phyloP scores from a whole-genome alignment of 1,284 basidiomycete species.

The Bondarzewia mesenterica region DNA sequence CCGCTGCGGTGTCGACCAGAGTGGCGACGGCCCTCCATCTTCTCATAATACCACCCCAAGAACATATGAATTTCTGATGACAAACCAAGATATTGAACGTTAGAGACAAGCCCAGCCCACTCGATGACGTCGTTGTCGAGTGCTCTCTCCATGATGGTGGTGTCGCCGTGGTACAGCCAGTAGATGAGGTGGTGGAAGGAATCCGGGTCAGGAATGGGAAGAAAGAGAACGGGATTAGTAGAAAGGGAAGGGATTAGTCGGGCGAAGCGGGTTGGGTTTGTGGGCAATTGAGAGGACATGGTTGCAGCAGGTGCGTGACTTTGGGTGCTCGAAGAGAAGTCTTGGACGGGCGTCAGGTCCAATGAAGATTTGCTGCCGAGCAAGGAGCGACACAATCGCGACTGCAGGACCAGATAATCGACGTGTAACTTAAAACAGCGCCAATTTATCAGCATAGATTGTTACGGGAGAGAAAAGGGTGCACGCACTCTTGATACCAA shows the following conservation, averaged over 20 bases:
- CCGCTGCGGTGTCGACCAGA: too few relatives aligned
- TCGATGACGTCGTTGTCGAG: conserved; percentile 51
- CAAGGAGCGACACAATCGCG: conserved; percentile 55
- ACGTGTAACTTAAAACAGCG: conserved; percentile 50
- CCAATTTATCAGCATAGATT: conserved; percentile 8
- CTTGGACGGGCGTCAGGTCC: conserved; percentile 38
- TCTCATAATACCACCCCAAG: conserved; percentile 56
- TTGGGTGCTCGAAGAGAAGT: not conserved
- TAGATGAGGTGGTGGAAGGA: conserved; percentile 67
- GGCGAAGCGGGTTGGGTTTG: conserved; percentile 39
- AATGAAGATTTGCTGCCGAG: conserved; percentile 56
- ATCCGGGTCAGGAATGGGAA: conserved; percentile 70
- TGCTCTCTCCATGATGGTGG: conserved; percentile 48
- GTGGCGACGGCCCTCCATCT: too few relatives aligned
- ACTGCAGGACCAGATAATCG: conserved; percentile 68
- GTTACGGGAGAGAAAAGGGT: not conserved
- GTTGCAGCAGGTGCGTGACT: conserved; percentile 6
- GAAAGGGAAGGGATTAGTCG: conserved; percentile 53
- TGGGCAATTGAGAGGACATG: conserved; percentile 11
- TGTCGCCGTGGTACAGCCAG: conserved; percentile 73
- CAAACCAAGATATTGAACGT: conserved; percentile 73
- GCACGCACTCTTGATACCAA: conserved; percentile 57
- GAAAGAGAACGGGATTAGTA: conserved; percentile 56
- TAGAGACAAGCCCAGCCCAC: conserved; percentile 76
- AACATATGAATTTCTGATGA: conserved; percentile 60